Evolutionary conservation across 495 filamentous ascomycete species (phyloP).

Genomic region (Collariella sp.): DNA sequence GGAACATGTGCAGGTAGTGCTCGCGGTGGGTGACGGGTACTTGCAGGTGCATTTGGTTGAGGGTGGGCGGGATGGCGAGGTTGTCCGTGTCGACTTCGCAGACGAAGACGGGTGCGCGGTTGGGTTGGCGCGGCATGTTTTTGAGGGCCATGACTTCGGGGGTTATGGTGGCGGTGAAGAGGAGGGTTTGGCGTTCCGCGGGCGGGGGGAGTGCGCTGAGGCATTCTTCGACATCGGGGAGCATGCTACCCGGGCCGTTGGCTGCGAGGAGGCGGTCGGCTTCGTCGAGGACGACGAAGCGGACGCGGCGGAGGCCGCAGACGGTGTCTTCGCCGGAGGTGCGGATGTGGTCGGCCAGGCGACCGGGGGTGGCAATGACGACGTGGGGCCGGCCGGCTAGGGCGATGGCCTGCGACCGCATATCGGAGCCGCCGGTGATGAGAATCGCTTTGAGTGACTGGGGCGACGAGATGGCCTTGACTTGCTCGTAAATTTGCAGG

Average conservation of each 20-base stretch:
- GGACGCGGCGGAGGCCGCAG: slow-evolving; percentile 62
- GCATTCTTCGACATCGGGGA: slow-evolving; percentile 87
- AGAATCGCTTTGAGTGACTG: slow-evolving; percentile 78
- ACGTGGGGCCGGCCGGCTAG: slow-evolving; percentile 77
- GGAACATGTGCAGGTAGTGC: slow-evolving; percentile 83
- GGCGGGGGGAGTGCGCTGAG: slow-evolving; percentile 66
- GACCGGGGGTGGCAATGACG: slow-evolving; percentile 88
- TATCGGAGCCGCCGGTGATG: slow-evolving; percentile 84
- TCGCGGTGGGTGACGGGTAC: slow-evolving; percentile 84
- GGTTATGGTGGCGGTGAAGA: slow-evolving; percentile 96
- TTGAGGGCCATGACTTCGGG: slow-evolving; percentile 84
- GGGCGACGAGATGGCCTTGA: slow-evolving; percentile 80
- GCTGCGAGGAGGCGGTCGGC: slow-evolving; percentile 81
- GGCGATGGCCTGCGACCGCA: slow-evolving; percentile 79
- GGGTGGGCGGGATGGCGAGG: slow-evolving; percentile 65
- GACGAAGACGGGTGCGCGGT: slow-evolving; percentile 69
- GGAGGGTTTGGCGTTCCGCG: slow-evolving; percentile 69
- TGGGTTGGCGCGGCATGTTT: slow-evolving; percentile 54
- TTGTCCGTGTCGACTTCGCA: slow-evolving; percentile 76
- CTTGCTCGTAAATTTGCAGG: slow-evolving; percentile 90
- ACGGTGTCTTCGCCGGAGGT: slow-evolving; percentile 87
- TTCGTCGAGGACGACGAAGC: slow-evolving; percentile 90
- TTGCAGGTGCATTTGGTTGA: slow-evolving; percentile 78
- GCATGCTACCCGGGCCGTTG: slow-evolving; percentile 62
- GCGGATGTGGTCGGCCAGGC: slow-evolving; percentile 86